Conservation (phyloP, 2,329 filamentous ascomycete species). For the Venturiaceae sp. region DNA sequence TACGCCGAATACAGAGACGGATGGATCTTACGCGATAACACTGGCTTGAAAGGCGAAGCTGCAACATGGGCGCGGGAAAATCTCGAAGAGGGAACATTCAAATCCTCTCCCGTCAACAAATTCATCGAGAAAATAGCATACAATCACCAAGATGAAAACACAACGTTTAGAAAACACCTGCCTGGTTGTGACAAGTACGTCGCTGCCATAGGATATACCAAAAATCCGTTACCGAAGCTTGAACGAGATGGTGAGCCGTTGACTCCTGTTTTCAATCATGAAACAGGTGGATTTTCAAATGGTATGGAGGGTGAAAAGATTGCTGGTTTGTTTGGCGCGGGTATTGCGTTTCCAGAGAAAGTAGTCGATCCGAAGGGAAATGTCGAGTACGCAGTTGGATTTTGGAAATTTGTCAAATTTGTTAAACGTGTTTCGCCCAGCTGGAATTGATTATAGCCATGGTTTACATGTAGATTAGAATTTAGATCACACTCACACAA, state of each 20-base stretch:
- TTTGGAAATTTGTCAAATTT: slow-evolving; percentile 58
- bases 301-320: slow-evolving; percentile 22
- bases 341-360: slow-evolving; percentile 53
- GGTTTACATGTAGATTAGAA: no score
- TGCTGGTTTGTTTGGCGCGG: slow-evolving; percentile 48
- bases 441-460: no score
- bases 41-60: slow-evolving; percentile 52
- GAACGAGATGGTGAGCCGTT: neutral
- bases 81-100: slow-evolving; percentile 42
- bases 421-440: slow-evolving; percentile 43
- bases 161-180: slow-evolving; percentile 36
- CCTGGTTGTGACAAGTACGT: slow-evolving; percentile 42
- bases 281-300: neutral
- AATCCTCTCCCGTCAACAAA: slow-evolving; percentile 27
- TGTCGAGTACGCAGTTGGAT: slow-evolving; percentile 51
- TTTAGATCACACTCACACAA: no score
- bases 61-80: slow-evolving; percentile 50
- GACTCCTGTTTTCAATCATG: neutral
- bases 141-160: slow-evolving; percentile 28
- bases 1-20: slow-evolving; percentile 54
- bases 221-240: neutral
- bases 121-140: slow-evolving; percentile 38
- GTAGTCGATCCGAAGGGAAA: slow-evolving; percentile 53
- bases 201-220: slow-evolving; percentile 48
- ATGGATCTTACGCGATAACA: slow-evolving; percentile 57